phyloP scores from a whole-genome alignment of 495 filamentous ascomycete genomes.

The Penicillium simplicissimum region DNA sequence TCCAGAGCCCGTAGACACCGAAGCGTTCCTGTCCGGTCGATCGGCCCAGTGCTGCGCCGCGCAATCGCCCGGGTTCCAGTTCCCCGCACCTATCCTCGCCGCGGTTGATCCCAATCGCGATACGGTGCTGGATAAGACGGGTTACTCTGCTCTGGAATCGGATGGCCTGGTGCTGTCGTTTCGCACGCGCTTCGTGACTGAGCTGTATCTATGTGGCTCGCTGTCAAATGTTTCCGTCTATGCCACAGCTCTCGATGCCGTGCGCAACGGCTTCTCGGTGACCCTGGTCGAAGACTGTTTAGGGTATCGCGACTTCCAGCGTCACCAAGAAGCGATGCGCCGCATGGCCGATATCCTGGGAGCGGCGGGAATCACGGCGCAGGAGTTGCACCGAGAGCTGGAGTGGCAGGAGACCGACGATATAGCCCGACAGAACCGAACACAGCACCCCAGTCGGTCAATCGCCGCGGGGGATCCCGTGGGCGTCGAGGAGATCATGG shows the following conservation, averaged over 20 bases:
- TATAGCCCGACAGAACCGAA: slow-evolving; percentile 33
- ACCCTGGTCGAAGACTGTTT: slow-evolving; percentile 88
- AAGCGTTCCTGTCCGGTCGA: slow-evolving; percentile 62
- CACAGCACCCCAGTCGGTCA: slow-evolving; percentile 19
- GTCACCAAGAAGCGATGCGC: slow-evolving; percentile 74
- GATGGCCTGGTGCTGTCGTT: slow-evolving; percentile 69
- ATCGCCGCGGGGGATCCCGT: slow-evolving; percentile 17
- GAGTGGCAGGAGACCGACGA: slow-evolving; percentile 49
- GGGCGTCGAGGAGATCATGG: slow-evolving; percentile 43
- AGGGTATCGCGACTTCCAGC: slow-evolving; percentile 71
- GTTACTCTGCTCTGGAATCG: slow-evolving; percentile 86
- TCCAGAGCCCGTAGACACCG: slow-evolving; percentile 46
- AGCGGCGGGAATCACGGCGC: slow-evolving; percentile 61
- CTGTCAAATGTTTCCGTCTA: slow-evolving; percentile 87
- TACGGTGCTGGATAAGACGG: slow-evolving; percentile 70
- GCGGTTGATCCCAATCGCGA: slow-evolving; percentile 61
- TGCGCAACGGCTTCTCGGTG: slow-evolving; percentile 79
- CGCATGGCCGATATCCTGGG: slow-evolving; percentile 77
- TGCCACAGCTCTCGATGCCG: slow-evolving; percentile 90
- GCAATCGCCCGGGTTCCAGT: slow-evolving; percentile 66
- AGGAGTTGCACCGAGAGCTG: slow-evolving; percentile 57
- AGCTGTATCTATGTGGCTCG: slow-evolving; percentile 90
- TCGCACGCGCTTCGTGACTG: slow-evolving; percentile 77
- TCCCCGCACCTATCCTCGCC: slow-evolving; percentile 58
- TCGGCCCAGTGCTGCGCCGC: slow-evolving; percentile 59